A percentile compares a stretch with the other conserved stretches of the same genome.
Evolutionary conservation across 169 alveolate species (phyloP).

Genomic region (Cryptosporidium parvum): DNA sequence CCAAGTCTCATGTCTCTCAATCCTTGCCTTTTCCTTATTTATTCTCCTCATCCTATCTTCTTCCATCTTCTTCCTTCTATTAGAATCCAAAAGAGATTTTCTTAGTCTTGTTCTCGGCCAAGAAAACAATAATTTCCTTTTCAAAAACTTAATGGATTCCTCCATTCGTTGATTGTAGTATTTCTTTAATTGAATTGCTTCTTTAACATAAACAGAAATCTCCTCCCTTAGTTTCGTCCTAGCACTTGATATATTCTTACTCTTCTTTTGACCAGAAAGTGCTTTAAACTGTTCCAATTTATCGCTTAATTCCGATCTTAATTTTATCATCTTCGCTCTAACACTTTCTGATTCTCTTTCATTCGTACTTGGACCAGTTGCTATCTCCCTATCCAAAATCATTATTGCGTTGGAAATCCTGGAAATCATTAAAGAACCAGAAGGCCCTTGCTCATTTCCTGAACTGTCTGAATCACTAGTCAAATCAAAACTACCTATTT

Average conservation of each 20-base stretch:
- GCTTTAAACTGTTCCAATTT: background rate
- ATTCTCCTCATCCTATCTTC: slow-evolving; percentile 33
- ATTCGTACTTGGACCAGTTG: background rate
- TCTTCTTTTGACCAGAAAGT: background rate
- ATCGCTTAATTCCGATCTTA: background rate
- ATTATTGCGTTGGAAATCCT: background rate
- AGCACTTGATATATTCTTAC: background rate
- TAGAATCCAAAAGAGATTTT: background rate
- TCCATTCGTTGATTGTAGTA: background rate
- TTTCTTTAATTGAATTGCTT: background rate
- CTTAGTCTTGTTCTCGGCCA: slow-evolving; percentile 35
- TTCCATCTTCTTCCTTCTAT: slow-evolving; percentile 49
- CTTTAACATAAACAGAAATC: background rate
- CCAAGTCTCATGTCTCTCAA: background rate
- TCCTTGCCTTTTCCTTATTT: background rate
- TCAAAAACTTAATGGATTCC: background rate
- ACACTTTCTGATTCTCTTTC: background rate
- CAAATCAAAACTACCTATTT: background rate
- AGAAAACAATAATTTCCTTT: background rate
- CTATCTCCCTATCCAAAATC: background rate
- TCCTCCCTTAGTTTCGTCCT: background rate
- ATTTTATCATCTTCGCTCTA: too few species aligned
- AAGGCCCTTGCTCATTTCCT: background rate
- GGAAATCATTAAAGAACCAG: background rate
- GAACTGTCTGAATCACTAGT: background rate